phyloP scores from a whole-genome alignment of 495 filamentous ascomycete genomes.

The Penicillium cinerascens region DNA sequence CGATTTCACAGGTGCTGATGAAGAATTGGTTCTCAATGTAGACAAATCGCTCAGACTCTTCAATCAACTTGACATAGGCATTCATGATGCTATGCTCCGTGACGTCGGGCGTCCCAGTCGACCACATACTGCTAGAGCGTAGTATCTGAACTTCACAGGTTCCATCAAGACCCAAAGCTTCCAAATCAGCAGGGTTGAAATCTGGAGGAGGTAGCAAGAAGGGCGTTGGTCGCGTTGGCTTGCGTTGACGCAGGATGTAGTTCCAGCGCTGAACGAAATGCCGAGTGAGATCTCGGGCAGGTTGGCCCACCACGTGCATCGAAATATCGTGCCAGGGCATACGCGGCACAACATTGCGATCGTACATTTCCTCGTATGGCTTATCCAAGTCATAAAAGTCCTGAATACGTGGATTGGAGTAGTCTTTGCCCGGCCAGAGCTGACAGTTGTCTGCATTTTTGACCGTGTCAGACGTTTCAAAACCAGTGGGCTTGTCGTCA shows the following conservation, averaged over 20 bases:
- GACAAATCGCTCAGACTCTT: slow-evolving; percentile 93
- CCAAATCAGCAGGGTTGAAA: slow-evolving; percentile 77
- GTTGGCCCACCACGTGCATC: slow-evolving; percentile 98
- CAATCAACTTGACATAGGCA: slow-evolving; percentile 91
- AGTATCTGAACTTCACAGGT: slow-evolving; percentile 97
- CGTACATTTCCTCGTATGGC: slow-evolving; percentile 99
- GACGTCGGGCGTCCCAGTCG: slow-evolving; percentile 75
- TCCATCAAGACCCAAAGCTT: slow-evolving; percentile 81
- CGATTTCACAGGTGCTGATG: slow-evolving; percentile 86
- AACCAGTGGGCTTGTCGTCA: slow-evolving; percentile 94
- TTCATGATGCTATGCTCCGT: slow-evolving; percentile 93
- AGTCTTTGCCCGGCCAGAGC: slow-evolving; percentile 97
- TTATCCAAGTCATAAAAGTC: slow-evolving; percentile 94
- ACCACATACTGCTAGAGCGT: slow-evolving; percentile 87
- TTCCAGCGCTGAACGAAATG: slow-evolving; percentile 99
- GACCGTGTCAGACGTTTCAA: slow-evolving; percentile 70
- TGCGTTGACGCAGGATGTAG: slow-evolving; percentile 89
- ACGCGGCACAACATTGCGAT: slow-evolving; percentile 76
- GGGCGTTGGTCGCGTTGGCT: slow-evolving; percentile 89
- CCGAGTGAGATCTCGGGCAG: slow-evolving; percentile 86
- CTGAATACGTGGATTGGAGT: slow-evolving; percentile 91
- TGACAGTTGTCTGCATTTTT: slow-evolving; percentile 95
- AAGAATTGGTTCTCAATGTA: slow-evolving; percentile 99
- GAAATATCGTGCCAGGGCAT: slow-evolving; percentile 99
- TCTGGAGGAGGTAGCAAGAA: slow-evolving; percentile 93